Conservation (phyloP, 805 yeast genomes). For the Lipomyces sp. region DNA sequence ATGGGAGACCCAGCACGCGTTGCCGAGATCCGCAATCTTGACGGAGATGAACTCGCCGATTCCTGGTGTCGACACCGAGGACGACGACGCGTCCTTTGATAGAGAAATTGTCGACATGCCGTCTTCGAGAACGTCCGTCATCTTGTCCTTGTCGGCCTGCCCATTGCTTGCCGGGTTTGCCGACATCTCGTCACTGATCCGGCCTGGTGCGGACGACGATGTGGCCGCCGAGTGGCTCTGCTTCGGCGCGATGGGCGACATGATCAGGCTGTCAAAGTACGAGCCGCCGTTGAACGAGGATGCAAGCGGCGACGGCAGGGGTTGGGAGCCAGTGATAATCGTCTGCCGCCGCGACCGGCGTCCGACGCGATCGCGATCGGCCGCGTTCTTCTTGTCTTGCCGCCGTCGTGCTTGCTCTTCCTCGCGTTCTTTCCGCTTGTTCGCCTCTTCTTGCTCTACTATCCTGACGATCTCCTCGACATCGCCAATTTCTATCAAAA, state of each 20-base stretch:
- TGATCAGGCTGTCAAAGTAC: slow-evolving; percentile 32
- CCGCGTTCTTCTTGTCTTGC: slow-evolving; percentile 14
- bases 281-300: slow-evolving; percentile 38
- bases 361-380: slow-evolving; percentile 27
- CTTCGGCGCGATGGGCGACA: slow-evolving; percentile 33
- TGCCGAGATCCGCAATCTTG: slow-evolving; percentile 91
- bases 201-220: slow-evolving; percentile 5
- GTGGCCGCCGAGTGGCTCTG: slow-evolving; percentile 1
- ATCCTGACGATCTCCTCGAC: slow-evolving; percentile 71
- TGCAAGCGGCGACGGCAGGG: slow-evolving; percentile 82
- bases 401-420: slow-evolving; percentile 32
- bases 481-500: slow-evolving; percentile 75
- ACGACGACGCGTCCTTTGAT: slow-evolving; percentile 1
- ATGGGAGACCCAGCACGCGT: slow-evolving; percentile 76
- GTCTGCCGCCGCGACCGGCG: slow-evolving; percentile 67
- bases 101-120: slow-evolving; percentile 26
- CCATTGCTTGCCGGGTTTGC: not conserved
- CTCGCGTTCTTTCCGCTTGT: slow-evolving; percentile 44
- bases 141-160: slow-evolving; percentile 4
- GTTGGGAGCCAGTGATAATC: slow-evolving; percentile 85
- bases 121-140: slow-evolving; percentile 15
- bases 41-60: slow-evolving; percentile 57
- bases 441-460: slow-evolving; percentile 60
- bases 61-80: slow-evolving; percentile 3
- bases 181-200: not conserved